These are phyloP conservation scores for Penicillium psychrosexuale DNA, from an alignment of 2,329 filamentous ascomycete genomes.

Conservation along the genomic window DNA sequence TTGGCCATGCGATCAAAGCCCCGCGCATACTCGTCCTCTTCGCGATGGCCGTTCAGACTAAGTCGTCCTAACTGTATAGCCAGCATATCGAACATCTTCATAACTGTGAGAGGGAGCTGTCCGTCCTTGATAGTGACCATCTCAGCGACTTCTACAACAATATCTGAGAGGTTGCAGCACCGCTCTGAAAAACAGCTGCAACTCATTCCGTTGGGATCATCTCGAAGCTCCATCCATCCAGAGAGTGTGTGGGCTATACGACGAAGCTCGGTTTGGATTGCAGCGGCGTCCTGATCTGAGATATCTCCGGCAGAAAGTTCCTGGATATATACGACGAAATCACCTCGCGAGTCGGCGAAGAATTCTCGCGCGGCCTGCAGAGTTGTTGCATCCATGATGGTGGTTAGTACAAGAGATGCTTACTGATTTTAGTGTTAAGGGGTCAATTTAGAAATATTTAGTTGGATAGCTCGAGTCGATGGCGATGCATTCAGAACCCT, in stretches of 20 bases:
- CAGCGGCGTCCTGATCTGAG: background rate
- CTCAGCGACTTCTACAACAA: background rate
- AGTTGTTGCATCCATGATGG: background rate
- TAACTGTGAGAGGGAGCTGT: background rate
- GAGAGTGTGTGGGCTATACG: background rate
- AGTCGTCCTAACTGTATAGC: background rate
- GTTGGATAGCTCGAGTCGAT: background rate
- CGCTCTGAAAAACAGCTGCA: background rate
- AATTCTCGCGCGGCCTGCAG: background rate
- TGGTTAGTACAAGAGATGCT: background rate
- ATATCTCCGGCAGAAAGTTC: background rate
- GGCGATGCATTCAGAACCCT: background rate
- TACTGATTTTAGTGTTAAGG: background rate
- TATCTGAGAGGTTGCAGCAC: background rate
- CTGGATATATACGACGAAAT: background rate
- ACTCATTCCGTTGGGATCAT: background rate
- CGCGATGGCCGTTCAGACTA: background rate
- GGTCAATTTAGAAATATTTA: background rate
- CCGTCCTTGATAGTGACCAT: background rate
- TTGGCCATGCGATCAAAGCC: background rate
- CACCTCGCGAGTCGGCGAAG: background rate
- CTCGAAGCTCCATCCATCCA: background rate
- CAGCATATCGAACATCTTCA: slow-evolving; percentile 1
- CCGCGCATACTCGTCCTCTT: background rate
- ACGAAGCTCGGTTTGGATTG: background rate